These are phyloP conservation scores for Dendrobium catenatum DNA, from an alignment of 106 monocot species.

Conservation along the genomic window DNA sequence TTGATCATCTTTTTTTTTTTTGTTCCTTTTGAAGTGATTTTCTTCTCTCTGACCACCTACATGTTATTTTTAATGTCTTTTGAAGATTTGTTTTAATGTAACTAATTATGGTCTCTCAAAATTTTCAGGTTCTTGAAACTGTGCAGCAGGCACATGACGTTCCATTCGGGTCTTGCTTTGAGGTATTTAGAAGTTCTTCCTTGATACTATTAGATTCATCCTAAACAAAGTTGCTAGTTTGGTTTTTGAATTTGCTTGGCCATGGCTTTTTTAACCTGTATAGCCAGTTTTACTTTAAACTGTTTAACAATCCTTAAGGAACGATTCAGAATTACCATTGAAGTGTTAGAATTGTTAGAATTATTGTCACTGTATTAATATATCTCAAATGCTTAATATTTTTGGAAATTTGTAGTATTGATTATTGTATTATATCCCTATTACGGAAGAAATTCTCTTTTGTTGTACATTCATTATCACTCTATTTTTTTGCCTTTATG, in stretches of 20 bases:
- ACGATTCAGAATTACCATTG: neutral
- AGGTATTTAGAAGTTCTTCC: conserved; percentile 34
- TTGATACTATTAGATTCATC: neutral
- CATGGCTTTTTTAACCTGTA: neutral
- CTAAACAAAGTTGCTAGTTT: neutral
- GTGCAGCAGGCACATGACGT: conserved; percentile 96
- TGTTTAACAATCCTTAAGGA: neutral
- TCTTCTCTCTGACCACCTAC: neutral
- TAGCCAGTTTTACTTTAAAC: neutral
- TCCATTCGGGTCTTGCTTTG: conserved; percentile 96
- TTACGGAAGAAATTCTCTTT: too few relatives aligned
- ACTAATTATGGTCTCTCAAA: conserved; percentile 5
- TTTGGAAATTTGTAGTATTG: too few relatives aligned
- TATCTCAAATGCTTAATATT: too few relatives aligned
- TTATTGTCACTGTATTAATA: too few relatives aligned
- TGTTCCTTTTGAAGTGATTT: neutral
- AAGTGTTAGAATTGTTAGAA: too few relatives aligned
- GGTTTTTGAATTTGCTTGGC: neutral
- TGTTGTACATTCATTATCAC: too few relatives aligned
- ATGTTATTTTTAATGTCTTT: neutral
- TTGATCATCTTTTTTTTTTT: neutral
- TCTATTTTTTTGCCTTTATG: too few relatives aligned
- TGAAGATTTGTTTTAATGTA: neutral
- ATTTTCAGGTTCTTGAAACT: conserved; percentile 85
- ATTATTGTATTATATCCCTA: too few relatives aligned